Conservation (phyloP, 371 early-diverging fungal genomes). For the Lichtheimia corymbifera region DNA sequence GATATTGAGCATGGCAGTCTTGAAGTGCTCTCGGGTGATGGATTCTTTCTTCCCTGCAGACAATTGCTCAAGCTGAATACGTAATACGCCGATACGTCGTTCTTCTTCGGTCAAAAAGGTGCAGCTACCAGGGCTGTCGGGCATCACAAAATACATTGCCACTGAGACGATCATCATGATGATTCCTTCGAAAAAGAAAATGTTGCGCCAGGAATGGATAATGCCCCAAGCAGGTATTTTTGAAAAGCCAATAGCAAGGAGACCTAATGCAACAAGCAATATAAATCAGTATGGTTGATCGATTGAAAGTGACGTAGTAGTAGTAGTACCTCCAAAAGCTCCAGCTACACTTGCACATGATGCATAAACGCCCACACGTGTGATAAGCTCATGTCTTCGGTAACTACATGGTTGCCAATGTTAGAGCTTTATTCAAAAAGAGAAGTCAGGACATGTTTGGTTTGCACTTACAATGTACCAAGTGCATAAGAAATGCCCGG, state of each 20-base stretch:
- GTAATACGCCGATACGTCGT: slow-evolving; percentile 33
- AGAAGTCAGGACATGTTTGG: not conserved
- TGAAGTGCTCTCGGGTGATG: slow-evolving; percentile 8
- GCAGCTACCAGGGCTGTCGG: slow-evolving; percentile 58
- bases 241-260: slow-evolving; percentile 17
- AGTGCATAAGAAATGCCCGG: slow-evolving; percentile 70
- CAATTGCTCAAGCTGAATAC: slow-evolving; percentile 35
- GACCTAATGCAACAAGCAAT: slow-evolving; percentile 5
- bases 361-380: slow-evolving; percentile 42
- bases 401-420: slow-evolving; percentile 11
- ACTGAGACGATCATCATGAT: slow-evolving; percentile 26
- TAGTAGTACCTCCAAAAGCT: slow-evolving; percentile 39
- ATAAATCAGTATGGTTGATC: no score
- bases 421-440: not conserved
- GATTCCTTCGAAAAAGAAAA: slow-evolving; percentile 45
- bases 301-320: not conserved
- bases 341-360: slow-evolving; percentile 43
- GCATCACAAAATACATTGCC: slow-evolving; percentile 40
- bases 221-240: slow-evolving; percentile 24
- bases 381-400: slow-evolving; percentile 28
- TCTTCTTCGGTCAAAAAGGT: slow-evolving; percentile 59
- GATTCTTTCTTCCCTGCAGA: no score
- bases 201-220: slow-evolving; percentile 47
- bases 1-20: slow-evolving; percentile 48
- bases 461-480: slow-evolving; percentile 33